Evolutionary conservation across 2,329 filamentous ascomycete species (phyloP).

Genomic region (Paracoccidioides brasiliensis): DNA sequence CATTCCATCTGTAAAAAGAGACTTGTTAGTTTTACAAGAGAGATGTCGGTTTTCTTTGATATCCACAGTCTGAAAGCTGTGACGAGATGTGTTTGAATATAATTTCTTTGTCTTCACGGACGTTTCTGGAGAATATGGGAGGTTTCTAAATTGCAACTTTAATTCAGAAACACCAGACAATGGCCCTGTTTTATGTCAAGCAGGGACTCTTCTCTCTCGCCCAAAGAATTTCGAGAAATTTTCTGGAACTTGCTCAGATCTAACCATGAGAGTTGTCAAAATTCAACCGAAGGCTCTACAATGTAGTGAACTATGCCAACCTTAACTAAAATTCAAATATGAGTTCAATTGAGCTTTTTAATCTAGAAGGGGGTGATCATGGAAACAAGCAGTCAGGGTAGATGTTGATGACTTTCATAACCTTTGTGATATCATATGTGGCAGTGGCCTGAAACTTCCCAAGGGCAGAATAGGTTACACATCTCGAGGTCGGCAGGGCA

Average conservation of each 20-base stretch:
- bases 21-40: neutral
- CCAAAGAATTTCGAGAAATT: neutral
- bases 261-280: neutral
- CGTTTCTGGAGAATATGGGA: neutral
- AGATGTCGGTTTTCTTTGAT: neutral
- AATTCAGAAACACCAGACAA: neutral
- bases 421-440: neutral
- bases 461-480: neutral
- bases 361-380: neutral
- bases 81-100: too few species aligned
- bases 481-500: too few species aligned
- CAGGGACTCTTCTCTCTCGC: neutral
- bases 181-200: too few species aligned
- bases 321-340: neutral
- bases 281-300: neutral
- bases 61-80: neutral
- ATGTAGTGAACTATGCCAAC: neutral
- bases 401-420: neutral
- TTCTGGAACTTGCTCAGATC: neutral
- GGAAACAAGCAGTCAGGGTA: neutral
- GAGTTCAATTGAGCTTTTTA: too few species aligned
- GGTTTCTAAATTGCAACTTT: neutral
- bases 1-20: neutral
- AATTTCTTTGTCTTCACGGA: neutral
- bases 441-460: neutral